phyloP scores from a whole-genome alignment of 225 moss, liverwort and hornwort species.

The Asterella californica region DNA sequence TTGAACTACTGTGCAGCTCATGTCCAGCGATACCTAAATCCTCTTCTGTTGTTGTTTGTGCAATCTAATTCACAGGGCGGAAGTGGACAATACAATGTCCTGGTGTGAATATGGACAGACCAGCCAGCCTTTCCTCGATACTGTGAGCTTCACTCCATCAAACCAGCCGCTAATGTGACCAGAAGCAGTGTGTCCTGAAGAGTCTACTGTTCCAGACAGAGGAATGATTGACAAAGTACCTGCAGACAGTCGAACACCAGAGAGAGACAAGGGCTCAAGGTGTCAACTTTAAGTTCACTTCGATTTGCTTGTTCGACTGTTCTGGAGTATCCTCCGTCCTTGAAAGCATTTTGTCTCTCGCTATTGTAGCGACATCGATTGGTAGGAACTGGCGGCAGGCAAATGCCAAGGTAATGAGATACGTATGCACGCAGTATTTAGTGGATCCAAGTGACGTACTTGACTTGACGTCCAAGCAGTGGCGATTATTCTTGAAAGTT shows the following conservation, averaged over 20 bases:
- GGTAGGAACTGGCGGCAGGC: conserved; percentile 1
- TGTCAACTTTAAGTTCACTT: background rate
- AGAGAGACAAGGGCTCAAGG: background rate
- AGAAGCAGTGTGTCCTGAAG: background rate
- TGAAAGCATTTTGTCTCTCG: background rate
- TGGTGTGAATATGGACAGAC: background rate
- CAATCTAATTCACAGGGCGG: background rate
- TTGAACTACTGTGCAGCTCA: background rate
- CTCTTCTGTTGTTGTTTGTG: background rate
- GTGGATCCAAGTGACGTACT: background rate
- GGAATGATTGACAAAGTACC: background rate
- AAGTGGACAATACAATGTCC: background rate
- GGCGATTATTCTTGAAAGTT: background rate
- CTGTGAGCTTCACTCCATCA: background rate
- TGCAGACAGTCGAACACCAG: background rate
- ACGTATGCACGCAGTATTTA: background rate
- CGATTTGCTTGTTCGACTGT: background rate
- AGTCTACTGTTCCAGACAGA: background rate
- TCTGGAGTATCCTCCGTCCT: background rate
- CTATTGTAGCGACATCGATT: background rate
- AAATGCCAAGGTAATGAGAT: background rate
- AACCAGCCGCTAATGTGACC: background rate
- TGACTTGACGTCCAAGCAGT: background rate
- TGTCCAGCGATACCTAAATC: background rate
- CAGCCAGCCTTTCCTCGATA: background rate